Evolutionary conservation across 441 rosid species (phyloP), one percentile per base, ranked within the genome.

Genomic region (Theobroma grandiflorum): DNA sequence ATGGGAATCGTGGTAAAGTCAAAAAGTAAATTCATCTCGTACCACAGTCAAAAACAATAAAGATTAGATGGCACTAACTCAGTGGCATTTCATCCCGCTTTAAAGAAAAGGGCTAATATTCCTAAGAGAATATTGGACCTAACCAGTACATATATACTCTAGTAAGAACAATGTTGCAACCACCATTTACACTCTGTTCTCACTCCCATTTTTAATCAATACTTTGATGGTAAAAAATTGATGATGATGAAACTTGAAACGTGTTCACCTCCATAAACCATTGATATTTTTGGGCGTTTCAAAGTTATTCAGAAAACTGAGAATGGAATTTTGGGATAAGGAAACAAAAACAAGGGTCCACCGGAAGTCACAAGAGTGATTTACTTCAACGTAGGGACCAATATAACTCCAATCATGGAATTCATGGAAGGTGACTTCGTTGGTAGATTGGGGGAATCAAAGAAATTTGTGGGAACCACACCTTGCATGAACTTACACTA

Each of bases 401-500:
- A 64, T 76, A 7, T 4, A 50, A 33, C 37, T 33, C 31, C 69
- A 76, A 63, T 63, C 47, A 76, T 64, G 50, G 72, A 76, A 76
- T 64, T 64, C 72, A 64, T 50, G 62, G 69, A 66, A 33, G 61
- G 57, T 33, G 70, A 45, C 35, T 33, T 63, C 11, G 14, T n/a
- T 62, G 70, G n/a, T 64, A 26, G 72, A 35, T 37, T 10, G 57
- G 20, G 67, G 37, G 72, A 76, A 65, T 63, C 58, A 50, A 64
- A 40, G 18, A 65, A 75, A 75, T 31, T 61, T 15, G 79, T 45
- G 43, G 59, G 63, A 50, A 50, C 79, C 79, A 37, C 76, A 35
- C 10, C 9, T 22, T 69, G n/a, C 63, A 35, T 35, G 75, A 64
- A 18, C 9, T 63, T 61, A 64, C 15, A 61, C 4, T 22, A 45